Conservation (phyloP, 768 basidiomycete genomes). For the Pulveroboletus sp. region DNA sequence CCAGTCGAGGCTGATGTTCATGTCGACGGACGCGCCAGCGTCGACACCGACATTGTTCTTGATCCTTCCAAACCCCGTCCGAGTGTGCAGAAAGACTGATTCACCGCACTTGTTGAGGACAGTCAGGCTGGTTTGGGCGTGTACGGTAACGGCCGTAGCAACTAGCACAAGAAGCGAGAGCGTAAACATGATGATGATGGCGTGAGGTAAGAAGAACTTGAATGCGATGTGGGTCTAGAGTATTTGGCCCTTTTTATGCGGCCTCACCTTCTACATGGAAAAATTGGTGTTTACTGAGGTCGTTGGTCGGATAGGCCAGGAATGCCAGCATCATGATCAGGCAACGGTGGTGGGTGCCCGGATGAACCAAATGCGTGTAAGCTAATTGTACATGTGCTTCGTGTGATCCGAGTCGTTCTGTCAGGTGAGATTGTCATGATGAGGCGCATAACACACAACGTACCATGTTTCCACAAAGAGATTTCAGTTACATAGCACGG, state of each 20-base stretch:
- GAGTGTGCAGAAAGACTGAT: slow-evolving; percentile 21
- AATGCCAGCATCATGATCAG: too few relatives aligned
- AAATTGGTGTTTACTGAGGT: background rate
- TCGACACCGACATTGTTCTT: slow-evolving; percentile 18
- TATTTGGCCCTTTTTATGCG: background rate
- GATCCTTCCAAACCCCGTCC: slow-evolving; percentile 20
- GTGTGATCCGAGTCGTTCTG: too few relatives aligned
- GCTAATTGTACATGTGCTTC: too few relatives aligned
- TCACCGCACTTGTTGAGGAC: slow-evolving; percentile 22
- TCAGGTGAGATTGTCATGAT: too few relatives aligned
- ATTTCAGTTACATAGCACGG: too few relatives aligned
- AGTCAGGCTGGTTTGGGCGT: slow-evolving; percentile 22
- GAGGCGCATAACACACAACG: too few relatives aligned
- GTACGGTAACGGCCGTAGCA: background rate
- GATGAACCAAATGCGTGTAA: background rate
- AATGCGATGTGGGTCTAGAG: background rate
- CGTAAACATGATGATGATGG: slow-evolving; percentile 3
- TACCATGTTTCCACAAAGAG: too few relatives aligned
- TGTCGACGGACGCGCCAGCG: slow-evolving; percentile 8
- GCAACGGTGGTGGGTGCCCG: too few relatives aligned
- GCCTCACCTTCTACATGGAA: background rate
- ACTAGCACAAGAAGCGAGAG: slow-evolving; percentile 12
- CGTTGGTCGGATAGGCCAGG: background rate
- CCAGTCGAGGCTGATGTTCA: slow-evolving; percentile 19
- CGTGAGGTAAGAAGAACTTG: too few relatives aligned